phyloP scores from a whole-genome alignment of 257 asterid genomes.

The Solanum peruvianum region DNA sequence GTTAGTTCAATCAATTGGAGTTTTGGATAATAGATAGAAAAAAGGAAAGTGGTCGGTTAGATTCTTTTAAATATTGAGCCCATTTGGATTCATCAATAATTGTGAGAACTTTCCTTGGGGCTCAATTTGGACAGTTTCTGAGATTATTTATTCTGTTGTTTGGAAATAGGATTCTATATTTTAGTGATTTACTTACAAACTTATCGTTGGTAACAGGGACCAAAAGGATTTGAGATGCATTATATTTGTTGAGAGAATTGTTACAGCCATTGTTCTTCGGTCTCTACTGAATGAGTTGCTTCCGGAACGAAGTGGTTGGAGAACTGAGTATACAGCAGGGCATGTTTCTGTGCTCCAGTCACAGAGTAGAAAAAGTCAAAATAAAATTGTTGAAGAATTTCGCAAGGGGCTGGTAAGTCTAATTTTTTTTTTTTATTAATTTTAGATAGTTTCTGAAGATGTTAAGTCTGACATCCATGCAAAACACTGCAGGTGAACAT shows the following conservation, averaged over 20 bases:
- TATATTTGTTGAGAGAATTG: constrained; percentile 70
- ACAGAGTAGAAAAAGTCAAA: constrained; percentile 58
- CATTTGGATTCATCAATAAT: not conserved
- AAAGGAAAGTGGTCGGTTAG: not conserved
- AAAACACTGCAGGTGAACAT: constrained; percentile 54
- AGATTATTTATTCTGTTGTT: not conserved
- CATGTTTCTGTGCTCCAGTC: constrained; percentile 25
- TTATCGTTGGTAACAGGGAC: constrained; percentile 12
- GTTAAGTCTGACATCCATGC: not conserved
- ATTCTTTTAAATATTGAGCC: not conserved
- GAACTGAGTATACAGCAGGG: constrained; percentile 61
- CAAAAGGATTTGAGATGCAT: constrained; percentile 71
- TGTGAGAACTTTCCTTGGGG: not conserved
- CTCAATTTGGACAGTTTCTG: not conserved
- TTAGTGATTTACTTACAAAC: not conserved
- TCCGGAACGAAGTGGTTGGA: constrained; percentile 48
- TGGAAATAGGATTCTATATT: not conserved
- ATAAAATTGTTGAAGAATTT: constrained; percentile 47
- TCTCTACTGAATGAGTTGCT: constrained; percentile 57
- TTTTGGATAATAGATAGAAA: not conserved
- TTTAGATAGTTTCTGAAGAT: not conserved
- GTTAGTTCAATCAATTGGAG: not conserved
- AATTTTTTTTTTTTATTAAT: not conserved
- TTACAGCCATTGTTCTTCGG: constrained; percentile 59
- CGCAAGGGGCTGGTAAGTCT: constrained; percentile 33